A percentile compares a stretch with the other conserved stretches of the same genome.
phyloP scores from a whole-genome alignment of 2,329 filamentous ascomycete species.

The Cladosporium austrohemisphaericum region DNA sequence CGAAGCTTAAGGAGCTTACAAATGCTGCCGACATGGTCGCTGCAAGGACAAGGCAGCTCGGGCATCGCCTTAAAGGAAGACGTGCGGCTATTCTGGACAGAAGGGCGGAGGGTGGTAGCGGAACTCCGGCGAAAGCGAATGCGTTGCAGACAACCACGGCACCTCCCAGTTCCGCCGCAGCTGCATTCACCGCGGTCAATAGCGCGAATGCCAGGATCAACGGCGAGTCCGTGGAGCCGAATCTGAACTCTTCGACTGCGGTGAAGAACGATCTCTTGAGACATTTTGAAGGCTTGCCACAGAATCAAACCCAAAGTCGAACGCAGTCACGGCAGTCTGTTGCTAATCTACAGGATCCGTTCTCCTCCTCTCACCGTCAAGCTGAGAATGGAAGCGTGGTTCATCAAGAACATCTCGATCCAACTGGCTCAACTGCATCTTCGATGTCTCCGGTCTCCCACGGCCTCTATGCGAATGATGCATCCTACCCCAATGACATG shows the following conservation, averaged over 20 bases:
- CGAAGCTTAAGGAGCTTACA: slow-evolving; percentile 70
- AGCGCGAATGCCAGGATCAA: slow-evolving; percentile 28
- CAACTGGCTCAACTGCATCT: slow-evolving; percentile 10
- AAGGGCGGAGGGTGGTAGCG: slow-evolving; percentile 43
- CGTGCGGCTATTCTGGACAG: slow-evolving; percentile 68
- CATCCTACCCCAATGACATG: slow-evolving; percentile 20
- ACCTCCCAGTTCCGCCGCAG: slow-evolving; percentile 23
- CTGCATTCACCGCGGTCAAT: slow-evolving; percentile 59
- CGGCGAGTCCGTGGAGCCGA: slow-evolving; percentile 39
- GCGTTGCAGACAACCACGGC: slow-evolving; percentile 30
- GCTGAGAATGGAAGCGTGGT: not conserved
- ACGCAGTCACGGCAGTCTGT: slow-evolving; percentile 10
- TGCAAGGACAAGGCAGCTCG: slow-evolving; percentile 70
- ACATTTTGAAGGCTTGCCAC: slow-evolving; percentile 59
- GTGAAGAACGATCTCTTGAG: slow-evolving; percentile 59
- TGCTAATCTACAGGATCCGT: not conserved
- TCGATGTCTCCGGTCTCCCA: slow-evolving; percentile 31
- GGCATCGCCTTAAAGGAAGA: slow-evolving; percentile 72
- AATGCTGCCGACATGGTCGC: slow-evolving; percentile 73
- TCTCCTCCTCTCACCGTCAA: not conserved
- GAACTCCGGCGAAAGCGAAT: slow-evolving; percentile 33
- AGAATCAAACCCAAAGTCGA: slow-evolving; percentile 38
- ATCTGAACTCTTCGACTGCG: slow-evolving; percentile 45
- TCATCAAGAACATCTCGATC: slow-evolving; percentile 6
- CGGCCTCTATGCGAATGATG: slow-evolving; percentile 22